Evolutionary conservation across 83 land plant genomes (phyloP).

Genomic region (Picea abies): DNA sequence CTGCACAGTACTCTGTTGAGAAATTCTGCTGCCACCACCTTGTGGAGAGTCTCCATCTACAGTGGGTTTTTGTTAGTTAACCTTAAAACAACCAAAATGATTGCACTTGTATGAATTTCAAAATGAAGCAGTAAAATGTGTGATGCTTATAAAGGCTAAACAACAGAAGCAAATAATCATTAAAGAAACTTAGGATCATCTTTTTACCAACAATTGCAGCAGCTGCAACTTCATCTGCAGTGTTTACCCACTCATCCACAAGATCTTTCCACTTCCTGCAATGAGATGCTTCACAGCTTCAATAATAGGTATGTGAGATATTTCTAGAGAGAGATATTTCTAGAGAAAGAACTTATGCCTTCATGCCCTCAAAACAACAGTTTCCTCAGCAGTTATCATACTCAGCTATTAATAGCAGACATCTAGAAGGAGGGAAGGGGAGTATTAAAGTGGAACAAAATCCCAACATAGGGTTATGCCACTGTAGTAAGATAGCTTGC

Average conservation of each 20-base stretch:
- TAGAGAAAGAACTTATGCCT: neutral
- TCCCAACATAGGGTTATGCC: neutral
- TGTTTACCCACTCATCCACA: slow-evolving; percentile 72
- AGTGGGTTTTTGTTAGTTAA: slow-evolving; percentile 1
- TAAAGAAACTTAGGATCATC: neutral
- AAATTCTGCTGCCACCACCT: neutral
- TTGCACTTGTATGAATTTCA: neutral
- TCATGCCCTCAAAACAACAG: neutral
- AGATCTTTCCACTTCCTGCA: slow-evolving; percentile 70
- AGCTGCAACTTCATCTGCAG: slow-evolving; percentile 24
- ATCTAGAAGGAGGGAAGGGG: neutral
- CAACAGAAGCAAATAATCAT: neutral
- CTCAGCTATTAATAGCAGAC: neutral
- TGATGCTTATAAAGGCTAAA: neutral
- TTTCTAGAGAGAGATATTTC: neutral
- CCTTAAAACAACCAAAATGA: neutral
- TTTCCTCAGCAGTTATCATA: neutral
- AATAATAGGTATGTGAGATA: neutral
- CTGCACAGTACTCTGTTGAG: neutral
- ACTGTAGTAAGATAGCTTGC: neutral
- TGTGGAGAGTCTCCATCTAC: slow-evolving; percentile 59
- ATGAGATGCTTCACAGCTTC: neutral
- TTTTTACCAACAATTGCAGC: slow-evolving; percentile 40
- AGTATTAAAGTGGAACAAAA: neutral
- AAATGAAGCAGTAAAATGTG: neutral